Evolutionary conservation across 371 early-diverging fungal species (phyloP).

Genomic region (Coemansia sp.): DNA sequence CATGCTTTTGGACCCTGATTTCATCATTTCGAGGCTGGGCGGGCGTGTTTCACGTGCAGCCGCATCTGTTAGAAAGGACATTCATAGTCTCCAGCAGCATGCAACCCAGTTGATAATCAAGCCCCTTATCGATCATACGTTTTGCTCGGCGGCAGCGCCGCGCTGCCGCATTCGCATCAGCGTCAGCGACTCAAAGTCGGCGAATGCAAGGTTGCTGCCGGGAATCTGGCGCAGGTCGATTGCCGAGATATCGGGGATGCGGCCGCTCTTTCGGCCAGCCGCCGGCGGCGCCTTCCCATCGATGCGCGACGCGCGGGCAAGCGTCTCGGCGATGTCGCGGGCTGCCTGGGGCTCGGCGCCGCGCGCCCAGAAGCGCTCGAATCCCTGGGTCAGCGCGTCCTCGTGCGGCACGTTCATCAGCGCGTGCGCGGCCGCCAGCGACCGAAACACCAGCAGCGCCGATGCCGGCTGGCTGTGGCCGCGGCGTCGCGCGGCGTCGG

Average conservation of each 20-base stretch:
- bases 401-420: conserved; percentile 22
- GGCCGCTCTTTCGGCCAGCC: not conserved
- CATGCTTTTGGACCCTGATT: conserved; percentile 6
- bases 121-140: too few species aligned
- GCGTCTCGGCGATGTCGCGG: conserved; percentile 2
- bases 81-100: too few species aligned
- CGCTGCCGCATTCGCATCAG: conserved; percentile 44
- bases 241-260: conserved; percentile 18
- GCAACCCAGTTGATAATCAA: too few species aligned
- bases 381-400: conserved; percentile 5
- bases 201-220: conserved; percentile 27
- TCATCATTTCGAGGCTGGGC: not conserved
- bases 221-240: conserved; percentile 28
- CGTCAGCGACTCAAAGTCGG: conserved; percentile 42
- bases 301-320: too few species aligned
- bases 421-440: conserved; percentile 37
- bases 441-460: conserved; percentile 37
- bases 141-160: not conserved
- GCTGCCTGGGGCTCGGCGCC: conserved; percentile 29
- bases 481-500: conserved; percentile 11
- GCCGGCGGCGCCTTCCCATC: too few species aligned
- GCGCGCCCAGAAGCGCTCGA: conserved; percentile 32
- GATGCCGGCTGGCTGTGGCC: conserved; percentile 8
- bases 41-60: conserved; percentile 4
- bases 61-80: not conserved